Base-by-base conservation (phyloP, 2,329 filamentous ascomycete genomes). In the Scopulariopsis brevicaulis region DNA sequence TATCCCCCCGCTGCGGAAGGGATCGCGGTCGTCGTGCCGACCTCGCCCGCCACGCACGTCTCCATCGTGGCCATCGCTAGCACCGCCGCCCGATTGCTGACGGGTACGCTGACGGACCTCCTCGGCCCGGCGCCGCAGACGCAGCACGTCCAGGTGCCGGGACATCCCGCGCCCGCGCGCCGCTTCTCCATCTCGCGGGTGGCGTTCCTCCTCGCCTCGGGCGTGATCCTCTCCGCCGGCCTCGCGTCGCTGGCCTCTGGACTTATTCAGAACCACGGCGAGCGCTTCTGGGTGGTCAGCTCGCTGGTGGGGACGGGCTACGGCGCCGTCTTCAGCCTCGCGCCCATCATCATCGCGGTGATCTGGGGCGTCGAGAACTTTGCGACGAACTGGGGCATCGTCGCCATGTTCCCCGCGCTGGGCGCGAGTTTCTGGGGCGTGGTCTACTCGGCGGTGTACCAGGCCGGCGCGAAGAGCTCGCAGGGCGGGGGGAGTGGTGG, bases 331-430 rank as follows among this genome's bases (percentile, higher is more conserved):
- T 99, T 97, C 75, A 88, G 84, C 54, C 80, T 97, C 6, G 88
- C 89, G 0, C 94, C 94, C 2, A 92, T 97, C 63, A 89, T 97
- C 59, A 87, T 96, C 64, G 90, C 86, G n/a, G 91, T 96, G 11
- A 93, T 99, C 53, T 99, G 94, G 94, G 94, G 94, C 28, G 91
- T 96, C 0, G 92, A 97, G 75, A 99, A 97, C 69, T 97, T 99
- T 68, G 94, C 90, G 59, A 99, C 94, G 0, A 97, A 99, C 66
- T 99, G 93, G 85, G 94, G 94, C 11, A 92, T 97, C 61, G 85
- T 97, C 8, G 91, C 92, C 50, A 94, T 95, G 77, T 85, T 93
- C 59, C 94, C 94, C 2, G 94, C 94, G 0, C 73, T 88, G 0
- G 94, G 93, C 0, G 91, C 93, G 0, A 90, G 90, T 0, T 79